Conservation (phyloP, 2,329 filamentous ascomycete species). For the Talaromyces sp. region DNA sequence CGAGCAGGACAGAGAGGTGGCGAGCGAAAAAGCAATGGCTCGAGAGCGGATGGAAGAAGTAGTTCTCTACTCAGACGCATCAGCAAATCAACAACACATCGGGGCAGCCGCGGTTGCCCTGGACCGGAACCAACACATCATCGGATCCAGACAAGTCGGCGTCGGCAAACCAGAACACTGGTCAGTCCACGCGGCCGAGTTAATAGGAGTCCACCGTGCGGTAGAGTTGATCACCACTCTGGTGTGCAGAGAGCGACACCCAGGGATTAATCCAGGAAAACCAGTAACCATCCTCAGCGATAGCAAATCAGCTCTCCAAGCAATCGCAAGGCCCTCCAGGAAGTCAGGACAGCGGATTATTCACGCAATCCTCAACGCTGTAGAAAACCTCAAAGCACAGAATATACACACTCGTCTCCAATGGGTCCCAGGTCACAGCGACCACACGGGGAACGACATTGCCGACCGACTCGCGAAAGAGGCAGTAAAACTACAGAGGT, state of each 20-base stretch:
- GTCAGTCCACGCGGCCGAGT: conserved; percentile 14
- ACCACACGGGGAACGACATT: no score
- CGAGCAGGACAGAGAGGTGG: conserved; percentile 17
- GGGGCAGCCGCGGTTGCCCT: conserved; percentile 10
- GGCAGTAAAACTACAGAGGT: no score
- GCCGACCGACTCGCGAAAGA: no score
- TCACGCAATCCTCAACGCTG: neutral
- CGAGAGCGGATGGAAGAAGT: neutral
- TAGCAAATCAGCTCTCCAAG: conserved; percentile 16
- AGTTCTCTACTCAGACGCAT: conserved; percentile 5
- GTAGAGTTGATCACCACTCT: conserved; percentile 9
- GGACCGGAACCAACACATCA: conserved; percentile 7
- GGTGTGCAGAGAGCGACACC: neutral
- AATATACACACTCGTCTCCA: no score
- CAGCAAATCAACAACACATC: conserved; percentile 10
- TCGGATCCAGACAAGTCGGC: conserved; percentile 10
- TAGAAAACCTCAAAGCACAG: neutral
- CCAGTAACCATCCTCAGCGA: conserved; percentile 16
- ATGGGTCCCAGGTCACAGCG: no score
- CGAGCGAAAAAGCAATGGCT: conserved; percentile 12
- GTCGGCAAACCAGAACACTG: conserved; percentile 12
- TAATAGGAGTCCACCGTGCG: conserved; percentile 15
- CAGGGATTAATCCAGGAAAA: neutral
- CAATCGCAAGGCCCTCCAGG: conserved; percentile 20
- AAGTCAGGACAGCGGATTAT: conserved; percentile 25